Percentiles rank a stretch among this genome's conserved stretches.
Evolutionary conservation across 176 grass and related monocot species (phyloP).

Genomic region (Oryza officinalis): DNA sequence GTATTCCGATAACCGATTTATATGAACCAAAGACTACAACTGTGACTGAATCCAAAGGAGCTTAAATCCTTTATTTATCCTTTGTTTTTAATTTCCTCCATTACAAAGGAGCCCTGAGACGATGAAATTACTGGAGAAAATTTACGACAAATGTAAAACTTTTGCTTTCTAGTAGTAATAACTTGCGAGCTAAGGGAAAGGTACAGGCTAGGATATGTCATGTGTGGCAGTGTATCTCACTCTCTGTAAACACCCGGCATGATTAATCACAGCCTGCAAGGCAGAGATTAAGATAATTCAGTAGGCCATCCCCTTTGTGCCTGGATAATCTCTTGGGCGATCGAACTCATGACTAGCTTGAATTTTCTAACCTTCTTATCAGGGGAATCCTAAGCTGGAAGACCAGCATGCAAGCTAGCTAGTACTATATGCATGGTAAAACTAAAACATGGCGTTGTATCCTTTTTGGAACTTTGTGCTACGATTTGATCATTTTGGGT

Average conservation of each 20-base stretch:
- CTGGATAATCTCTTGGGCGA: conserved; percentile 19
- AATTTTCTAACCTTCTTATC: not conserved
- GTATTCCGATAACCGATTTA: too few species aligned
- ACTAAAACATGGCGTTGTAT: not conserved
- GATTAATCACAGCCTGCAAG: conserved; percentile 35
- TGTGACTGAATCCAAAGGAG: too few species aligned
- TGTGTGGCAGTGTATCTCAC: conserved; percentile 30
- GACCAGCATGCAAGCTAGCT: not conserved
- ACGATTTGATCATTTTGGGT: not conserved
- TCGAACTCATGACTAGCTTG: not conserved
- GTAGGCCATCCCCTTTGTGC: conserved; percentile 11
- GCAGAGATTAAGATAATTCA: conserved; percentile 30
- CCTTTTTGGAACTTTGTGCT: too few species aligned
- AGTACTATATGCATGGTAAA: too few species aligned
- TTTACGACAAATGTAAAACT: too few species aligned
- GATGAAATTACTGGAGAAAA: not conserved
- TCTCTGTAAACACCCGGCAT: conserved; percentile 39
- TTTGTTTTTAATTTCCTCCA: too few species aligned
- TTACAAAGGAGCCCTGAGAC: too few species aligned
- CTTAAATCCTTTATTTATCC: too few species aligned
- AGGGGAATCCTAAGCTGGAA: conserved; percentile 36
- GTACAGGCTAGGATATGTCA: conserved; percentile 16
- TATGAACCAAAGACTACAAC: too few species aligned
- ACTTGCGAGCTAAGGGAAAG: conserved; percentile 40
- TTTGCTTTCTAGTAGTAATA: conserved; percentile 14